Evolutionary conservation across 2,329 filamentous ascomycete genomes (phyloP).

Genomic region (Bipolaris sorokiniana): DNA sequence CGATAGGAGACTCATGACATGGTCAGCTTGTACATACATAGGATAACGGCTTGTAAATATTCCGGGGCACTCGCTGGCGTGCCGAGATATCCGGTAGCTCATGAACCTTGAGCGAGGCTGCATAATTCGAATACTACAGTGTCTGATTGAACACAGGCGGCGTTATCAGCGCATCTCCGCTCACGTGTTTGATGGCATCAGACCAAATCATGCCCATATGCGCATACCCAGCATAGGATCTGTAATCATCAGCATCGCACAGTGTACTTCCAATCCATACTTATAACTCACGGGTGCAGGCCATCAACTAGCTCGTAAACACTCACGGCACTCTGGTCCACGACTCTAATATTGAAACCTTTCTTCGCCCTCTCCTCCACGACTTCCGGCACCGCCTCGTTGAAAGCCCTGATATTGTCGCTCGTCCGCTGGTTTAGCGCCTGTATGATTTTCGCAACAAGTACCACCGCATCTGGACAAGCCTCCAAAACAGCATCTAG

Average conservation of each 20-base stretch:
- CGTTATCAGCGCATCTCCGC: conserved; percentile 14
- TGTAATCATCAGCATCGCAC: conserved; percentile 10
- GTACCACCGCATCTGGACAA: conserved; percentile 42
- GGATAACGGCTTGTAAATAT: not conserved
- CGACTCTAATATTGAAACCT: conserved; percentile 35
- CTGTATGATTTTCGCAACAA: conserved; percentile 49
- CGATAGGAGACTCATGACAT: not conserved
- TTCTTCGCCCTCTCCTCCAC: conserved; percentile 23
- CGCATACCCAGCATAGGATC: conserved; percentile 34
- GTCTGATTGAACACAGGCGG: conserved; percentile 9
- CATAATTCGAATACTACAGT: not conserved
- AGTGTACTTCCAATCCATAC: not conserved
- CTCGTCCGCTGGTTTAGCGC: conserved; percentile 18
- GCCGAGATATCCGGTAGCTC: not conserved
- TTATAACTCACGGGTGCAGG: conserved; percentile 38
- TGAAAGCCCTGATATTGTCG: conserved; percentile 29
- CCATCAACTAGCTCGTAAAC: conserved; percentile 31
- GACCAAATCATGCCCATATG: conserved; percentile 41
- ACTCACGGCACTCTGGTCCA: conserved; percentile 31
- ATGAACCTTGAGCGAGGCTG: not conserved
- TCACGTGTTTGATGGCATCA: conserved; percentile 14
- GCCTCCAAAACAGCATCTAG: conserved; percentile 41
- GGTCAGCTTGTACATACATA: not conserved
- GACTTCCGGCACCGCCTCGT: conserved; percentile 30
- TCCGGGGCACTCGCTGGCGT: not conserved